A percentile compares a stretch with the other conserved stretches of the same genome.
phyloP scores from a whole-genome alignment of 164 flowering plant genomes.

The Liquidambar formosana region DNA sequence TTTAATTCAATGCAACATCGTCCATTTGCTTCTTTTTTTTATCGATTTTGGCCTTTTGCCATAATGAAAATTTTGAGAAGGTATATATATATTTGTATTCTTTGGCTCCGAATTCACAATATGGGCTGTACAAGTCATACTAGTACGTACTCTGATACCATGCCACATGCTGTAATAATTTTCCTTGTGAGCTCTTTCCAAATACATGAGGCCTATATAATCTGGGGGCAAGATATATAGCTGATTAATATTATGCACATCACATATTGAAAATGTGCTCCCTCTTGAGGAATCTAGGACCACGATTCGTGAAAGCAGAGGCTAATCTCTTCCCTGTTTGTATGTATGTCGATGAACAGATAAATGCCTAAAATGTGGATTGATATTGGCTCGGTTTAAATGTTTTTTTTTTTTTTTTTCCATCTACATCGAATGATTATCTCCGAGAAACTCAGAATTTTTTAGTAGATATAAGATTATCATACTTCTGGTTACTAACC shows the following conservation, averaged over 20 bases:
- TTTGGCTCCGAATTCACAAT: neutral
- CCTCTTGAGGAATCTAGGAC: no score
- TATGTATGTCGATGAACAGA: neutral
- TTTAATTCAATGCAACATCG: neutral
- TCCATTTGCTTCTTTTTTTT: no score
- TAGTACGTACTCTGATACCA: neutral
- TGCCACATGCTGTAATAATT: neutral
- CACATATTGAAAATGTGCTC: neutral
- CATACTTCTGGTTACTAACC: no score
- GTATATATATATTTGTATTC: no score
- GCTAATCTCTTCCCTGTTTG: neutral
- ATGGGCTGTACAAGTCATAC: no score
- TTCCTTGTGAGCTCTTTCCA: neutral
- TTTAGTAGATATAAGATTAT: no score
- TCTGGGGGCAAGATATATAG: neutral
- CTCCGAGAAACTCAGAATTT: no score
- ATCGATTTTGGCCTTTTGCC: no score
- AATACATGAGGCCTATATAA: neutral
- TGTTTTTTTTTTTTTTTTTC: no score
- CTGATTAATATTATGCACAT: neutral
- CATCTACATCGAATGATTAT: no score
- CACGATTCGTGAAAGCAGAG: neutral
- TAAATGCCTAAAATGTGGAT: neutral
- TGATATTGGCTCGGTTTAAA: neutral
- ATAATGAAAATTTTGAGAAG: no score